phyloP scores from a whole-genome alignment of 78 protist genomes.

The Chrysochromulina tobinii region DNA sequence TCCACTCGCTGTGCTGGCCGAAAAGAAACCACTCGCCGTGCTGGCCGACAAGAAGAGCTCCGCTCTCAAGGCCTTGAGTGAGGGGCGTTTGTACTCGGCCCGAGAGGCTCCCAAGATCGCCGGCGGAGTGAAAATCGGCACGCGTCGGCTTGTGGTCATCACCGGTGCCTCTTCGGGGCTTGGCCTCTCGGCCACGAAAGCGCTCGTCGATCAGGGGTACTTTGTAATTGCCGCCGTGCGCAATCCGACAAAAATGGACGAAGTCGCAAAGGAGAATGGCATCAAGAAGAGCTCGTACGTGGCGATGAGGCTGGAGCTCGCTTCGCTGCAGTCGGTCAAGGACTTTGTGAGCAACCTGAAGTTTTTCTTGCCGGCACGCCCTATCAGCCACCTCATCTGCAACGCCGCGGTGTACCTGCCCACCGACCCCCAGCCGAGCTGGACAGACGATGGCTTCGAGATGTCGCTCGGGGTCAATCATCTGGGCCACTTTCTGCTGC shows the following conservation, averaged over 20 bases:
- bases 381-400: constrained; percentile 18
- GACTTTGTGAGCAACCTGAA: background rate
- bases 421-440: background rate
- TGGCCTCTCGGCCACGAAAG: background rate
- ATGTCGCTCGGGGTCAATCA: constrained; percentile 15
- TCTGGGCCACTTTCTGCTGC: constrained; percentile 30
- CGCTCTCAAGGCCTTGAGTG: too few species aligned
- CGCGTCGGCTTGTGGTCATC: background rate
- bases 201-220: background rate
- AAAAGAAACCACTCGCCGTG: too few species aligned
- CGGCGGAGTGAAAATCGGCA: background rate
- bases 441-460: constrained; percentile 28
- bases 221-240: constrained; percentile 20
- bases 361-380: background rate
- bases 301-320: background rate
- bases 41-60: too few species aligned
- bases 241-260: background rate
- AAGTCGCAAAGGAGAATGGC: background rate
- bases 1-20: too few species aligned
- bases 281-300: background rate
- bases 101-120: too few species aligned
- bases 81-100: too few species aligned
- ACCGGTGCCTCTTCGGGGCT: constrained; percentile 44
- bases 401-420: constrained; percentile 39
- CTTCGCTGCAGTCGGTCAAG: background rate